Percentiles rank a stretch among this genome's conserved stretches.
These are phyloP conservation scores for Cladosporium sp. DNA, from an alignment of 2,329 filamentous ascomycete species.

Conservation along the genomic window DNA sequence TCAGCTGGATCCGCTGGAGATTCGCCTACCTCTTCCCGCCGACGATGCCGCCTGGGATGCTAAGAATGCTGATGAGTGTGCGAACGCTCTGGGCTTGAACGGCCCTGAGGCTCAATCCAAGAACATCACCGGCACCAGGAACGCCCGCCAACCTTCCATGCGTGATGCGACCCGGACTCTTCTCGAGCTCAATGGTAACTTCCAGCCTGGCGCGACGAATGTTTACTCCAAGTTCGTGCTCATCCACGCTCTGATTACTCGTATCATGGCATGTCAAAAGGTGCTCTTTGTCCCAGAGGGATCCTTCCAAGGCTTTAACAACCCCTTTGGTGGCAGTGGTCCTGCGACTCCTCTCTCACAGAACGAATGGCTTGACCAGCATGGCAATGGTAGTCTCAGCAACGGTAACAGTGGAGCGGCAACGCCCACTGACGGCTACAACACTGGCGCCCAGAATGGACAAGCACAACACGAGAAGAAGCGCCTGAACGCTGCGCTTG, in stretches of 20 bases:
- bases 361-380: slow-evolving; percentile 53
- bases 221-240: slow-evolving; percentile 69
- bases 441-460: slow-evolving; percentile 41
- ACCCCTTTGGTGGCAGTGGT: slow-evolving; percentile 34
- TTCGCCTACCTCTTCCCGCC: slow-evolving; percentile 63
- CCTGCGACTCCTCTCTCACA: slow-evolving; percentile 55
- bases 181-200: slow-evolving; percentile 53
- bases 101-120: slow-evolving; percentile 52
- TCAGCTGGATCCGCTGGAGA: slow-evolving; percentile 59
- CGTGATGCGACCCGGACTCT: slow-evolving; percentile 58
- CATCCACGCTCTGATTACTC: slow-evolving; percentile 62
- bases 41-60: slow-evolving; percentile 74
- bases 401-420: slow-evolving; percentile 36
- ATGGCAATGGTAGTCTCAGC: slow-evolving; percentile 34
- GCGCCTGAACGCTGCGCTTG: slow-evolving; percentile 50
- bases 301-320: slow-evolving; percentile 24
- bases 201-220: slow-evolving; percentile 64
- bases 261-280: slow-evolving; percentile 53
- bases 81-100: slow-evolving; percentile 59
- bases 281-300: slow-evolving; percentile 24
- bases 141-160: slow-evolving; percentile 61
- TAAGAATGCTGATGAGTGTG: slow-evolving; percentile 53
- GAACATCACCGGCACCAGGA: slow-evolving; percentile 60
- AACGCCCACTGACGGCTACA: slow-evolving; percentile 39
- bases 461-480: slow-evolving; percentile 47